Evolutionary conservation across 2,329 filamentous ascomycete genomes (phyloP), one percentile per base, ranked within the genome.

Genomic region (Nigrograna mackinnonii): DNA sequence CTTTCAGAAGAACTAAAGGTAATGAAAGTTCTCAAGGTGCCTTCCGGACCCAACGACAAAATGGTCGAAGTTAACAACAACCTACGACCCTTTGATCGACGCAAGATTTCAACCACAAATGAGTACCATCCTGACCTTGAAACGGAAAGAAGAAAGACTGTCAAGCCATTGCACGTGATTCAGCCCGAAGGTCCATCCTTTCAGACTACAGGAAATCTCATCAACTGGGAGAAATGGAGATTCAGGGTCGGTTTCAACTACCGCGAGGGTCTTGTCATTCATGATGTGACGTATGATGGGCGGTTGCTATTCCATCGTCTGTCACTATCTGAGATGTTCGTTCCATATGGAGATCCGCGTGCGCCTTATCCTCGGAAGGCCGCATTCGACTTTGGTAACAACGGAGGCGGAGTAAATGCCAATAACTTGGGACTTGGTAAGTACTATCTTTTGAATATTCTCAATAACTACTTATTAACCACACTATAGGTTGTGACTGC

Each of bases 1-100:
- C 70, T 77, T 35, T 77, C 76, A 6, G 71, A 77, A 46, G 59
- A 74, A 2, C 64, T 81, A 3, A 51, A 74, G 20, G 75, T 81
- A 3, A 74, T 72, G 43, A 74, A 77, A 41, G 70, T 81, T 37
- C 73, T 76, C 47, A 70, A 71, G 24, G 69, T 81, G 6, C 74
- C 75, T n/a, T 65, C 73, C 1, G 66, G 69, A 1, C 9, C 24
- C 9, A 9, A 9, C 9, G 24, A 28, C n/a, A 9, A n/a, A n/a
- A 54, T 64, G 1, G 52, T 69, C 7, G 68, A 73, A 33, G 60
- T 68, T 13, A 69, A 71, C 50, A 52, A 60, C 6, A 39, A 44
- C 2, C 35, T 37, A 33, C 58, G 60, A 2, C 62, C 60, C 9
- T 79, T 73, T 41, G 73, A 77, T 39, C 63, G 53, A n/a, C 51